Evolutionary conservation across 192 early-diverging fungal genomes (phyloP), one percentile per base, ranked within the genome.

Genomic region (Spizellomyces sp.): DNA sequence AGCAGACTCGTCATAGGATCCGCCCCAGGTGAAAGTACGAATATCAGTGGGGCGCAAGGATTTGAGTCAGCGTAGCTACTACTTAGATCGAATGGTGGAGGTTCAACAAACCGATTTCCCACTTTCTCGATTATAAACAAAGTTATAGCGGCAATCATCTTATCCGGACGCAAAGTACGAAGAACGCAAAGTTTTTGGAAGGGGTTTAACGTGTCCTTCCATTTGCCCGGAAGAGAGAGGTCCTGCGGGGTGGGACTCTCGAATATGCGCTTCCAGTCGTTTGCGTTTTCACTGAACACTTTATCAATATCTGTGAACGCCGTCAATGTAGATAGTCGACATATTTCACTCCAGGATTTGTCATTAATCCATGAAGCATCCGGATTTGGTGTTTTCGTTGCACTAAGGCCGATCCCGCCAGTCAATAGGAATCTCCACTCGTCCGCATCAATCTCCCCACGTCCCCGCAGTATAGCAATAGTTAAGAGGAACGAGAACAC

Each of bases 41-140:
- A 87, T 45, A 87, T 87, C 14, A 87, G 66, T 22, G 86, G 86
- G 4, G 79, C 74, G 54, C 54, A 69, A 7, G 80, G 61, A 64
- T 82, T 82, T 1, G 86, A 87, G 63, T 87, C 86, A 17, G 52
- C 66, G 70, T 86, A 87, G 69, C 84, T 86, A 63, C 82, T 84
- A 6, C 82, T 84, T 6, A 87, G 75, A 64, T 87, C 84, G 66
- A 87, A 87, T 2, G 86, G 84, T 17, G 86, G 86, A 8, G 86
- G 84, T 64, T 87, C 86, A 15, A 87, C 86, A 66, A 85, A 87
- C 22, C 70, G 42, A 22, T 82, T 81, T 10, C 84, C 84, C 80
- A 87, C 80, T 66, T 80, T 84, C 27, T 84, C 79, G 48, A 87
- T 81, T 56, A 87, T 87, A 45, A 76, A 87, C 7, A 74, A 50